Evolutionary conservation across 345 rosid genomes (phyloP).

Genomic region (Populus pruinosa): DNA sequence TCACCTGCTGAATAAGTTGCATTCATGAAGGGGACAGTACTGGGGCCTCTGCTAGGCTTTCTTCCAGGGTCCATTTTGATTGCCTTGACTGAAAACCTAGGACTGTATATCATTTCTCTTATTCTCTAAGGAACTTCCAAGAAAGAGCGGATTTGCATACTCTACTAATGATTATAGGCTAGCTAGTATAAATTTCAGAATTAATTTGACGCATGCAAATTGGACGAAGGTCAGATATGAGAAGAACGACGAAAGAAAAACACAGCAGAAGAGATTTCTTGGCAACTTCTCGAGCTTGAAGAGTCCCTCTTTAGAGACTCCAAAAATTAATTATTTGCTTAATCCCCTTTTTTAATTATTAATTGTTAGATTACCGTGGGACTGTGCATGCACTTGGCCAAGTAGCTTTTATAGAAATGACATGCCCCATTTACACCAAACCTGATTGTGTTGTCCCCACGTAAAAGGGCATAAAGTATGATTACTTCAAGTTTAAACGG

Average conservation of each 20-base stretch:
- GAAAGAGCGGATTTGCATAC: background rate
- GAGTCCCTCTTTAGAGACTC: background rate
- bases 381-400: conserved; percentile 16
- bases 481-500: background rate
- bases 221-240: background rate
- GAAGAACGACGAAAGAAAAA: background rate
- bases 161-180: background rate
- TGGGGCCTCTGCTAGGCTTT: background rate
- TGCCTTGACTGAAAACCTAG: background rate
- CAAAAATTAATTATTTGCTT: background rate
- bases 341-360: background rate
- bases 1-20: background rate
- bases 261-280: background rate
- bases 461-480: background rate
- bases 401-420: background rate
- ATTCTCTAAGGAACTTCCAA: background rate
- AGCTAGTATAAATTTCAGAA: background rate
- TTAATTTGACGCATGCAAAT: background rate
- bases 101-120: background rate
- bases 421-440: conserved; percentile 6
- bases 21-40: background rate
- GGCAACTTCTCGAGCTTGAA: background rate
- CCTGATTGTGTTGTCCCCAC: conserved; percentile 20
- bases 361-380: background rate
- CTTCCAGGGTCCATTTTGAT: background rate